Percentiles rank a stretch among this genome's conserved stretches.
Conservation (phyloP, 192 early-diverging fungal genomes). For the Coemansia asiatica region DNA sequence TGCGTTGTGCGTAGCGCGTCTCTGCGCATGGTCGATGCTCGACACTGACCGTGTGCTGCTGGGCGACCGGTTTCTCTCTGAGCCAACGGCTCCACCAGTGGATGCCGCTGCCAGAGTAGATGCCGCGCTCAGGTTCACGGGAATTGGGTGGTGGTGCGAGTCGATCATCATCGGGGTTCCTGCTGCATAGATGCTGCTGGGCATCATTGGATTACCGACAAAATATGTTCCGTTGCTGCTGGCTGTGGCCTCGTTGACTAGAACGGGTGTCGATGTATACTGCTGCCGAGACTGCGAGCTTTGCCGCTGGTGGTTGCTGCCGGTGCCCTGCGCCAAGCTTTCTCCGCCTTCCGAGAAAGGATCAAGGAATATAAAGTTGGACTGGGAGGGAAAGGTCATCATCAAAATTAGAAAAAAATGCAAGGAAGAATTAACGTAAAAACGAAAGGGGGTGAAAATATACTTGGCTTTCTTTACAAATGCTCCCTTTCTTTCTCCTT, state of each 20-base stretch:
- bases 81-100: constrained; percentile 28
- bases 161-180: constrained; percentile 18
- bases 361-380: constrained; percentile 39
- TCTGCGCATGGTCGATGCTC: constrained; percentile 57
- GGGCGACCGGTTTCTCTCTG: constrained; percentile 44
- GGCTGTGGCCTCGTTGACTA: constrained; percentile 7
- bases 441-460: not conserved
- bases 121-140: constrained; percentile 1
- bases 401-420: not conserved
- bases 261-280: constrained; percentile 16
- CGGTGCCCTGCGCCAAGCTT: constrained; percentile 6
- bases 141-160: constrained; percentile 13
- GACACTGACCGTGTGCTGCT: constrained; percentile 23
- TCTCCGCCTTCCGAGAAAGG: constrained; percentile 20
- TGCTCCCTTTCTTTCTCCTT: constrained; percentile 9
- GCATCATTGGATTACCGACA: constrained; percentile 17
- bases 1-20: constrained; percentile 77
- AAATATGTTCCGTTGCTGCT: constrained; percentile 23
- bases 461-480: not conserved
- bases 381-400: constrained; percentile 37
- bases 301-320: constrained; percentile 14
- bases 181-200: constrained; percentile 25
- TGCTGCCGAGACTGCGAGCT: constrained; percentile 7
- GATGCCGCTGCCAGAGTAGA: constrained; percentile 29
- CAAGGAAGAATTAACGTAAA: not conserved